Percentiles rank a stretch among this genome's conserved stretches.
Evolutionary conservation across 306 rosid species (phyloP).

Genomic region (Cucumis melo): DNA sequence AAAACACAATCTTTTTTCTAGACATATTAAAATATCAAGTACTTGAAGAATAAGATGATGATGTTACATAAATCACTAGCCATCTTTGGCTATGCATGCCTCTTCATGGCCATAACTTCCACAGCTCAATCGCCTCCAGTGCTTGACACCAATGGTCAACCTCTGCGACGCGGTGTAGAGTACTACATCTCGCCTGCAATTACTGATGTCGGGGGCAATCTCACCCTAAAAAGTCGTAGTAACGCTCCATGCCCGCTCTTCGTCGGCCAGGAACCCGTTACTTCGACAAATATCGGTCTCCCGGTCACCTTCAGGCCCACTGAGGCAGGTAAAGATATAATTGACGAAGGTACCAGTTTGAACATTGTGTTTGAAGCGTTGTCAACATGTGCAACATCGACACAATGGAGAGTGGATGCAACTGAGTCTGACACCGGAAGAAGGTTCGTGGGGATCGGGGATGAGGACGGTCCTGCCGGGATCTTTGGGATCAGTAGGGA

Average conservation of each 20-base stretch:
- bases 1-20: neutral
- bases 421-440: neutral
- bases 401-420: conserved; percentile 1
- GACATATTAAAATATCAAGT: neutral
- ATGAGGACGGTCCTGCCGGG: neutral
- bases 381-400: neutral
- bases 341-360: neutral
- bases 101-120: conserved; percentile 4
- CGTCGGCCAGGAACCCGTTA: neutral
- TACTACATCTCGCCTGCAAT: conserved; percentile 1
- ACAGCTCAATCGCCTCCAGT: neutral
- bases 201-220: neutral
- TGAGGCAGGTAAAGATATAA: neutral
- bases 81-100: neutral
- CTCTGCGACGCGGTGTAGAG: neutral
- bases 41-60: neutral
- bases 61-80: neutral
- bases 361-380: neutral
- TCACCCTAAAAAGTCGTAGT: neutral
- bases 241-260: neutral
- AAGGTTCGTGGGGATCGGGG: neutral
- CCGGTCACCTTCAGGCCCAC: neutral
- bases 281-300: neutral
- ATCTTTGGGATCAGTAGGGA: neutral
- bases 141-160: neutral